phyloP scores from a whole-genome alignment of 148 eudicot species.

The Arbutus unedo region DNA sequence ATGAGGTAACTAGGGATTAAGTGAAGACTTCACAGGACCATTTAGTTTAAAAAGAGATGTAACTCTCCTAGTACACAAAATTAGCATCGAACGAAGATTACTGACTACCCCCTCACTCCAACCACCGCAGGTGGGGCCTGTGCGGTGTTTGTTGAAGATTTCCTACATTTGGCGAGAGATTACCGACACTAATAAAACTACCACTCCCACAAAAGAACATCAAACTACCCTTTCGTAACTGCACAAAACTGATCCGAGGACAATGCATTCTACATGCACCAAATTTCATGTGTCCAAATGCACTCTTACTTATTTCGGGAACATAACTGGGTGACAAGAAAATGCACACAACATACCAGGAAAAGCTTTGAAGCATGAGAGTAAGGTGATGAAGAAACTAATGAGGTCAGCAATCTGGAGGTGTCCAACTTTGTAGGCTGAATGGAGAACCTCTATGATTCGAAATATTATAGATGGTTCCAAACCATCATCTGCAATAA shows the following conservation, averaged over 20 bases:
- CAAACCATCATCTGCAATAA: constrained; percentile 58
- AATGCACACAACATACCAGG: constrained; percentile 44
- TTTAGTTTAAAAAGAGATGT: neutral
- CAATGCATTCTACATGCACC: neutral
- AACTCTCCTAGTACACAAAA: neutral
- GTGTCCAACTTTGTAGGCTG: constrained; percentile 73
- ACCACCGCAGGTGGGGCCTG: neutral
- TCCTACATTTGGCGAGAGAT: constrained; percentile 1
- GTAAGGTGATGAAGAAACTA: constrained; percentile 84
- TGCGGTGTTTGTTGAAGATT: neutral
- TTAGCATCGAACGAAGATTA: neutral
- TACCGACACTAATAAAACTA: neutral
- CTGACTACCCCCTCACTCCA: neutral
- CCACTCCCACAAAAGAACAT: neutral
- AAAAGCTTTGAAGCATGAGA: constrained; percentile 52
- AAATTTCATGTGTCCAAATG: constrained; percentile 2
- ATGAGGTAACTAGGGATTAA: neutral
- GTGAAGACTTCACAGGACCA: neutral
- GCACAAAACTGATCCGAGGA: neutral
- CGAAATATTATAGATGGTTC: constrained; percentile 57
- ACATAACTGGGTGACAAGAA: neutral
- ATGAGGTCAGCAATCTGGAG: constrained; percentile 58
- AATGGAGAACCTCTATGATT: constrained; percentile 69
- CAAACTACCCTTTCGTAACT: neutral
- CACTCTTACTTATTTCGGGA: neutral